Conservation (phyloP, 2,329 filamentous ascomycete species). For the Clonostachys solani region DNA sequence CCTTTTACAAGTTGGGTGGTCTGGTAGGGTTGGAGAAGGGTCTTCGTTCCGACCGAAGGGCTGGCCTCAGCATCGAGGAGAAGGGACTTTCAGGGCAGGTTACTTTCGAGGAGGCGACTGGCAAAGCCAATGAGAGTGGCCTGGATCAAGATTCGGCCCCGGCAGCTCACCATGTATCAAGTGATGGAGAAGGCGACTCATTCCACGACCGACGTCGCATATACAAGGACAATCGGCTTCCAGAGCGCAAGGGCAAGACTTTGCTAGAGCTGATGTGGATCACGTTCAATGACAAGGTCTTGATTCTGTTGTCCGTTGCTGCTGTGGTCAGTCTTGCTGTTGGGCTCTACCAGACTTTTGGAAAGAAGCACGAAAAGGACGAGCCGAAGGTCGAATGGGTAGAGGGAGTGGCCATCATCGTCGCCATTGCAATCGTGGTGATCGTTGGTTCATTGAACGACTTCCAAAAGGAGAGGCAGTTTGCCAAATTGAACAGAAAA, state of each 20-base stretch:
- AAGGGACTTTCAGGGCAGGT: slow-evolving; percentile 58
- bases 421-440: slow-evolving; percentile 74
- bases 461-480: slow-evolving; percentile 77
- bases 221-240: slow-evolving; percentile 68
- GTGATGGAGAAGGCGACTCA: slow-evolving; percentile 15
- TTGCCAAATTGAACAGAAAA: slow-evolving; percentile 73
- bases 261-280: slow-evolving; percentile 75
- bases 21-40: slow-evolving; percentile 75
- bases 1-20: slow-evolving; percentile 78
- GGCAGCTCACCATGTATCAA: slow-evolving; percentile 2
- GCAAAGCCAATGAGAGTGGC: slow-evolving; percentile 12
- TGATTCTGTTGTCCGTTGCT: slow-evolving; percentile 67
- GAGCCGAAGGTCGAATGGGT: slow-evolving; percentile 69
- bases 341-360: slow-evolving; percentile 72
- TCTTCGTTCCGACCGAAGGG: slow-evolving; percentile 64
- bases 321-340: slow-evolving; percentile 70
- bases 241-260: slow-evolving; percentile 70
- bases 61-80: slow-evolving; percentile 78
- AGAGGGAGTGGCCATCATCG: slow-evolving; percentile 77
- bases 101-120: slow-evolving; percentile 67
- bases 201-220: slow-evolving; percentile 66
- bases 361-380: slow-evolving; percentile 42
- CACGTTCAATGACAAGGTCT: slow-evolving; percentile 78
- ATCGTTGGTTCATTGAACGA: slow-evolving; percentile 75
- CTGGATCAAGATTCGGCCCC: slow-evolving; percentile 7